Evolutionary conservation across 768 basidiomycete genomes (phyloP).

Genomic region (Suillus lakei): DNA sequence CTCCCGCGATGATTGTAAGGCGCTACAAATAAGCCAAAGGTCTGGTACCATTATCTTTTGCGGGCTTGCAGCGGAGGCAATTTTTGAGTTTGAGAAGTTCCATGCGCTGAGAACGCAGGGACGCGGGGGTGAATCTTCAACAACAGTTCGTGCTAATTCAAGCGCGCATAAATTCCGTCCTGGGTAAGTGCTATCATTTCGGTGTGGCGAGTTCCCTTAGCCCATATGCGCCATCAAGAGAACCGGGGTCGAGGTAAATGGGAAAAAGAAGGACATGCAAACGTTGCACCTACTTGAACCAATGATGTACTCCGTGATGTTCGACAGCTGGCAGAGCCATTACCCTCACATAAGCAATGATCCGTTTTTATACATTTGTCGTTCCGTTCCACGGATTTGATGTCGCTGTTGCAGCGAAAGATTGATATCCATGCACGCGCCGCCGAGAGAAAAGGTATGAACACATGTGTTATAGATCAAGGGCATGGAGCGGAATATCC

Average conservation of each 20-base stretch:
- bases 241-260: slow-evolving; percentile 4
- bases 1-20: slow-evolving; percentile 8
- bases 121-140: neutral
- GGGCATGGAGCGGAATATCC: neutral
- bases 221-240: neutral
- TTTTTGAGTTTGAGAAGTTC: neutral
- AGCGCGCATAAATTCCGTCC: slow-evolving; percentile 3
- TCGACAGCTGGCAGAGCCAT: neutral
- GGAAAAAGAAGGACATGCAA: slow-evolving; percentile 5
- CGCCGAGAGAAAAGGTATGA: neutral
- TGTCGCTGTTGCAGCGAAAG: neutral
- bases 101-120: neutral
- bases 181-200: neutral
- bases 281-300: neutral
- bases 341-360: neutral
- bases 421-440: neutral
- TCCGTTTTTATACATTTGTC: neutral
- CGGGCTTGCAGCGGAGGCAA: slow-evolving; percentile 3
- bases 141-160: neutral
- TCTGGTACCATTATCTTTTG: neutral
- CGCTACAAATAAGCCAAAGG: neutral
- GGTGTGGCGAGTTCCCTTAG: neutral
- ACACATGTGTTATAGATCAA: neutral
- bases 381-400: neutral
- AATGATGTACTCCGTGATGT: neutral